Evolutionary conservation across 805 yeast species (phyloP), one percentile per base, ranked within the genome.

Genomic region (Candida easanensis): DNA sequence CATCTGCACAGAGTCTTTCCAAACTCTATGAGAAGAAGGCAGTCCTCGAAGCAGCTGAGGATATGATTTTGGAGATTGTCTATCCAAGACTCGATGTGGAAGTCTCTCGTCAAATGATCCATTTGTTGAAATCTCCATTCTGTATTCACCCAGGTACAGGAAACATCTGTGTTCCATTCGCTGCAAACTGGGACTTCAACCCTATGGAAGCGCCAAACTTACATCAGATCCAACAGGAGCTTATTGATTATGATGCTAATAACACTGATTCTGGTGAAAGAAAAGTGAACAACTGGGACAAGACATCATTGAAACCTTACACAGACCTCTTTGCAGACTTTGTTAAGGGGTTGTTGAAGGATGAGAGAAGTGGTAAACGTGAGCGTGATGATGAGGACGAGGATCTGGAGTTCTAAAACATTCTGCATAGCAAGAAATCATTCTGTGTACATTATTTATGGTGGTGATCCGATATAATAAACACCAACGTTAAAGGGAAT

Each of bases 71-170:
- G 30, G 82, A 80, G 48, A 83, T 85, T 47, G 66, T 88, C 69
- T 91, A 91, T 63, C 99, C 99, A 33, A 76, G 96, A 56, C 72
- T 93, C 48, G 99, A 93, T 76, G 81, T 86, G 38, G 95, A 90
- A 63, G 99, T 93, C 27, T 85, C 98, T 7, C 77, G 83, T 52
- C 93, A 86, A 61, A 73, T 90, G 57, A 88, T 82, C 66, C 99
- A 93, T 70, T 80, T 93, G 65, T 75, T 93, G 55, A 93, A 93
- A 61, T 86, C 97, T 1, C 99, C 99, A 15, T 93, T 93, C 62
- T 91, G 98, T 69, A 82, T 93, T 33, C 99, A 93, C 63, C 99
- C 99, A 2, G 82, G 88, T 2, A 93, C 99, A 0, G 97, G 97
- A 7, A 84, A 87, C 56, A 86, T 93, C 3, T 93, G 98, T 77